Base-by-base conservation (phyloP, 352 stramenopile species). In the Thraustotheca clavata region DNA sequence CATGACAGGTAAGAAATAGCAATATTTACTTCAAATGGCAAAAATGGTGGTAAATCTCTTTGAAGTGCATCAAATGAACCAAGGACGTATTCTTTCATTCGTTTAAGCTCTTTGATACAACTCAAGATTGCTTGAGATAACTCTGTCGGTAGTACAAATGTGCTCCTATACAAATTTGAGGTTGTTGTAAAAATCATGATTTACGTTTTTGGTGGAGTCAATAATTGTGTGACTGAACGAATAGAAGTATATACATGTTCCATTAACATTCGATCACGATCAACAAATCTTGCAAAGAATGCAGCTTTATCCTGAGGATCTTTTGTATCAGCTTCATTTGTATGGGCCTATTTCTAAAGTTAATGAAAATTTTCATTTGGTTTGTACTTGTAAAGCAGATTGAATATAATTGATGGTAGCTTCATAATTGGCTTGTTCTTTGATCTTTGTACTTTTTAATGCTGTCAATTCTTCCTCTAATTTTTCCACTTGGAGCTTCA, bases 261-360 rank as follows among this genome's bases (percentile, higher is more conserved):
- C 57, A 65, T 65, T 14, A 65, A 32, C 57, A 65, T 65, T 14
- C 57, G 57, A n/a, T 65, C 57, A 32, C 57, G 57, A 20, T 65
- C 57, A 3, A 65, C 41, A 22, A 54, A 65, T 4, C 57, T 40
- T 32, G 57, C 57, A 54, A 65, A 54, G 22, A 54, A 55, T 1
- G 57, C 38, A 11, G 57, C 57, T 33, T 65, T 65, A 12, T 65
- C 57, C 8, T 20, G 11, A 4, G 11, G 12, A 34, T 65, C 57
- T 14, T 40, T 50, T 18, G 18, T 24, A 11, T 4, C 26, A 26
- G 26, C 34, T 8, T 34, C 54, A 4, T 24, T 29, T 4, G 20
- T 46, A 0, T 65, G 36, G 5, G 18, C 35, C 41, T 54, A 65
- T 29, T 24, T 52, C 11, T 11, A 3, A 24, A 27, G 18, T 26